These are phyloP conservation scores for Diaporthe sp. DNA, from an alignment of 2,329 filamentous ascomycete genomes.

Conservation along the genomic window DNA sequence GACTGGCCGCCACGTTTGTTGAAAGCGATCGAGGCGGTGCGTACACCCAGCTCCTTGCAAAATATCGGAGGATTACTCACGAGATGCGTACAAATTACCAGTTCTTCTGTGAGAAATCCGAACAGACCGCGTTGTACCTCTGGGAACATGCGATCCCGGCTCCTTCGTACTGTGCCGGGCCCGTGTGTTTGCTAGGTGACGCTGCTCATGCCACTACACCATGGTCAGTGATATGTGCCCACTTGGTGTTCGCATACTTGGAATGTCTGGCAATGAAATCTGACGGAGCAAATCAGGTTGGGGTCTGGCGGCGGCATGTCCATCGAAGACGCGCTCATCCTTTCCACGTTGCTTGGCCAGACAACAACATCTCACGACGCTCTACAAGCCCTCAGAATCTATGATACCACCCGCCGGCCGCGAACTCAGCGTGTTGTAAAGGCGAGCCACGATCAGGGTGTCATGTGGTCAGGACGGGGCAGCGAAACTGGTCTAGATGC, in stretches of 20 bases:
- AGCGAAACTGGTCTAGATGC: conserved; percentile 10
- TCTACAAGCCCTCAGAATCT: conserved; percentile 1
- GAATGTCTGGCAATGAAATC: background rate
- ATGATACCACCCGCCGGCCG: conserved; percentile 12
- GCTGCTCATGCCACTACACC: conserved; percentile 25
- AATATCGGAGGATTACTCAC: background rate
- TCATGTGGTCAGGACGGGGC: background rate
- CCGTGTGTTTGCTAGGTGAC: conserved; percentile 27
- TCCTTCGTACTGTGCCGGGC: conserved; percentile 3
- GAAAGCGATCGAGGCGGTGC: background rate
- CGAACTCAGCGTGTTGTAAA: conserved; percentile 27
- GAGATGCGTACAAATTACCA: conserved; percentile 2
- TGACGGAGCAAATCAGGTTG: conserved; percentile 11
- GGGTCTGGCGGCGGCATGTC: conserved; percentile 25
- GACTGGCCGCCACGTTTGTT: conserved; percentile 6
- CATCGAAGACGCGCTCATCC: conserved; percentile 24
- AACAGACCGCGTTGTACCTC: conserved; percentile 24
- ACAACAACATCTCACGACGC: conserved; percentile 2
- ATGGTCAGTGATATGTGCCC: background rate
- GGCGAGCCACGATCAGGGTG: conserved; percentile 9
- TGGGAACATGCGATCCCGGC: conserved; percentile 24
- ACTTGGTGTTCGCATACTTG: background rate
- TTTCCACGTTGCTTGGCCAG: conserved; percentile 20
- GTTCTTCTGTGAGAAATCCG: conserved; percentile 14
- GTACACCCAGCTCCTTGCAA: conserved; percentile 1